A percentile compares a stretch with the other conserved stretches of the same genome.
phyloP scores from a whole-genome alignment of 495 filamentous ascomycete genomes.

The Daldinia caldariorum region DNA sequence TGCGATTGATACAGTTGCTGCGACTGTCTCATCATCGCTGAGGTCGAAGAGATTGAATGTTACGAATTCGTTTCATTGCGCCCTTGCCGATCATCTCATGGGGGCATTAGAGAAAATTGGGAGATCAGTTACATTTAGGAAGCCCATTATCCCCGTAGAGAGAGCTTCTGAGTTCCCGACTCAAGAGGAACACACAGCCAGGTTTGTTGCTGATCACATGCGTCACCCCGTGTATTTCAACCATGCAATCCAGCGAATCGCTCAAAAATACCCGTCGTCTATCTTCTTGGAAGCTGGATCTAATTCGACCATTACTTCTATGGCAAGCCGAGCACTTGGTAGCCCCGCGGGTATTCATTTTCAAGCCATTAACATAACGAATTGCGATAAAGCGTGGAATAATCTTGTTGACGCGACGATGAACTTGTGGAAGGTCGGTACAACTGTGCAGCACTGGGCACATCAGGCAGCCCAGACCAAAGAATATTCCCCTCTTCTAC shows the following conservation, averaged over 20 bases:
- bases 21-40: slow-evolving; percentile 37
- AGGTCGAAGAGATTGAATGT: slow-evolving; percentile 56
- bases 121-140: slow-evolving; percentile 45
- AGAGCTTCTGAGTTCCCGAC: slow-evolving; percentile 48
- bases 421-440: slow-evolving; percentile 60
- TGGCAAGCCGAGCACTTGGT: slow-evolving; percentile 54
- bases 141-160: slow-evolving; percentile 49
- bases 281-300: slow-evolving; percentile 65
- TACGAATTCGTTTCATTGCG: slow-evolving; percentile 64
- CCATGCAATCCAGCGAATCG: slow-evolving; percentile 59
- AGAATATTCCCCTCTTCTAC: slow-evolving; percentile 46
- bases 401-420: slow-evolving; percentile 57
- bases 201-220: slow-evolving; percentile 59
- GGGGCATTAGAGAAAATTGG: slow-evolving; percentile 46
- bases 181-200: slow-evolving; percentile 51
- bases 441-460: slow-evolving; percentile 57
- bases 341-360: slow-evolving; percentile 45
- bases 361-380: slow-evolving; percentile 58
- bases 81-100: slow-evolving; percentile 55
- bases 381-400: slow-evolving; percentile 46
- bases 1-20: slow-evolving; percentile 49
- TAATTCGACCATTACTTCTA: slow-evolving; percentile 57
- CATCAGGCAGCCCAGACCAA: slow-evolving; percentile 54
- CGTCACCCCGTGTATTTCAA: slow-evolving; percentile 63
- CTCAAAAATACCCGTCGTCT: slow-evolving; percentile 48